Conservation (phyloP, 1,284 basidiomycete species). For the Ustilago lituana region DNA sequence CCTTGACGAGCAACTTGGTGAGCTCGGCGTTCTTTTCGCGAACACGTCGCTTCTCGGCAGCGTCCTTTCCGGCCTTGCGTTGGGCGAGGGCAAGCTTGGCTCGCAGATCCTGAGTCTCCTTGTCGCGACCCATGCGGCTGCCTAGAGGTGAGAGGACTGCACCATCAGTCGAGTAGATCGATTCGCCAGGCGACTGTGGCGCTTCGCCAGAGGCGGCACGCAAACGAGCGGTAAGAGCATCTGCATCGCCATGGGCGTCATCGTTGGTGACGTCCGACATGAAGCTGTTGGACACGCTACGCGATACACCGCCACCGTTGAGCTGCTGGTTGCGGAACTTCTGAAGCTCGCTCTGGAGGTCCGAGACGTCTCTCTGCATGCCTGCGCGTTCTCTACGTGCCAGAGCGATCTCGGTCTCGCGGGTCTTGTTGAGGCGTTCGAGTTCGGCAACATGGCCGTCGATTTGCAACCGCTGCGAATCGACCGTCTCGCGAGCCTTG, state of each 20-base stretch:
- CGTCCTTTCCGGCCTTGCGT: conserved; percentile 61
- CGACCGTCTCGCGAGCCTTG: conserved; percentile 78
- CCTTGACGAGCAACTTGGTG: conserved; percentile 49
- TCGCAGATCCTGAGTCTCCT: conserved; percentile 58
- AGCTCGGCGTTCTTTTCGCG: conserved; percentile 61
- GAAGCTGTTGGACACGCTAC: conserved; percentile 52
- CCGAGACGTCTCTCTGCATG: conserved; percentile 88
- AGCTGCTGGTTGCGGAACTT: conserved; percentile 47
- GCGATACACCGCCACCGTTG: conserved; percentile 29
- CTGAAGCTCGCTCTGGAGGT: conserved; percentile 80
- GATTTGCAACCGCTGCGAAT: conserved; percentile 85
- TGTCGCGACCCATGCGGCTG: conserved; percentile 46
- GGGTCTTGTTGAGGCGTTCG: conserved; percentile 84
- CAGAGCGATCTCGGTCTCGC: conserved; percentile 89
- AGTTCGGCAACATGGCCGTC: conserved; percentile 77
- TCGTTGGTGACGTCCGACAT: conserved; percentile 40
- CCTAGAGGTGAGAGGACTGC: conserved; percentile 42
- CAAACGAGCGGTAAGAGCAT: conserved; percentile 29
- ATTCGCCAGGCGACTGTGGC: conserved; percentile 42
- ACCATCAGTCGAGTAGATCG: conserved; percentile 44
- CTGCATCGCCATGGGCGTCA: conserved; percentile 35
- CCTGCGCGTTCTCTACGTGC: conserved; percentile 86
- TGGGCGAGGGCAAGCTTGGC: conserved; percentile 59
- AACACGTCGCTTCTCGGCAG: conserved; percentile 57
- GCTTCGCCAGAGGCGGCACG: conserved; percentile 39